phyloP scores from a whole-genome alignment of 306 rosid species.

The Malus fusca region DNA sequence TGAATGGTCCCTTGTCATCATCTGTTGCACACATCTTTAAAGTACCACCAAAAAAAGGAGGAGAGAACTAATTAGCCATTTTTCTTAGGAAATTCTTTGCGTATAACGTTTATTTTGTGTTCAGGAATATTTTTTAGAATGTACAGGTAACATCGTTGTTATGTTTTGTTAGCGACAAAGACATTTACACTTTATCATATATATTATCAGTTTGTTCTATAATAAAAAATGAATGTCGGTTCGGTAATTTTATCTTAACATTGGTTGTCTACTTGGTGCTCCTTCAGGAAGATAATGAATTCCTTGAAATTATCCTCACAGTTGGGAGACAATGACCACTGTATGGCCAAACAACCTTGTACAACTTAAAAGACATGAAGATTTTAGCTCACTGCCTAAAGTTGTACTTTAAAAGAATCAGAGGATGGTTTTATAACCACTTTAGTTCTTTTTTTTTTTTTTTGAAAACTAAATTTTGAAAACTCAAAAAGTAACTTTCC shows the following conservation, averaged over 20 bases:
- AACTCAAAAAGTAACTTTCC: neutral
- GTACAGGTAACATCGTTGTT: neutral
- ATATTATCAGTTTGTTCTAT: neutral
- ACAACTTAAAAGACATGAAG: neutral
- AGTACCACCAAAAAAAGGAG: neutral
- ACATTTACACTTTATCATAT: neutral
- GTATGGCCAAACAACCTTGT: slow-evolving; percentile 49
- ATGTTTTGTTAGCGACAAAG: too few species aligned
- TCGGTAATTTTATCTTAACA: slow-evolving; percentile 24
- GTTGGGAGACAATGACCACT: slow-evolving; percentile 54
- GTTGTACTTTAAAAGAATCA: too few species aligned
- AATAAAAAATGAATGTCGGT: neutral
- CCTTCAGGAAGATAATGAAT: slow-evolving; percentile 35
- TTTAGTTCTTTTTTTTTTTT: too few species aligned
- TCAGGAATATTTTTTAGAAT: neutral
- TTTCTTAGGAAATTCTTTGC: neutral
- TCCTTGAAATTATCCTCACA: slow-evolving; percentile 39
- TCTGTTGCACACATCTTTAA: slow-evolving; percentile 30
- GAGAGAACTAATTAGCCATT: neutral
- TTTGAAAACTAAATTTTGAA: too few species aligned
- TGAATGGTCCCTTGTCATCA: slow-evolving; percentile 19
- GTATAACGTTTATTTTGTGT: too few species aligned
- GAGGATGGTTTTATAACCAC: too few species aligned
- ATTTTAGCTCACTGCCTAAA: too few species aligned
- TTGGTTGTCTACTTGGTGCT: slow-evolving; percentile 28